phyloP scores from a whole-genome alignment of 768 basidiomycete species.

The Tulasnella sp. region DNA sequence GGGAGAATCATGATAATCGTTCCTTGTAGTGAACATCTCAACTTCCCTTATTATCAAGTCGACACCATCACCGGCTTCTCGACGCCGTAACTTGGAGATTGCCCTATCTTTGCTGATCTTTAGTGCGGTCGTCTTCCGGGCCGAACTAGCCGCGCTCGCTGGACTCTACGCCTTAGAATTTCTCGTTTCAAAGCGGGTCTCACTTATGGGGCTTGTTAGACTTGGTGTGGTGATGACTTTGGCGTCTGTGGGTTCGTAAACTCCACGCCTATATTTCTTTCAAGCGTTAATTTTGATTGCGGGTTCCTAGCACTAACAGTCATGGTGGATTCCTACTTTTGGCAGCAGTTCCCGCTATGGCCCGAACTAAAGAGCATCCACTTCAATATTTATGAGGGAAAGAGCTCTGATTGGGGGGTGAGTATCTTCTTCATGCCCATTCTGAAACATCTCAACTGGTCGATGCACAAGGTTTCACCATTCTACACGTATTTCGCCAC shows the following conservation, averaged over 20 bases:
- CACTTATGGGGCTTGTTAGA: slow-evolving; percentile 34
- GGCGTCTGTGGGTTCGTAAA: slow-evolving; percentile 6
- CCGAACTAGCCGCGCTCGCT: slow-evolving; percentile 62
- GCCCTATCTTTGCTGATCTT: slow-evolving; percentile 53
- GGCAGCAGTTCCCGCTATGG: slow-evolving; percentile 63
- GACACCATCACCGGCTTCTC: slow-evolving; percentile 24
- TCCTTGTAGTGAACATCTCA: slow-evolving; percentile 44
- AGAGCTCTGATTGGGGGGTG: slow-evolving; percentile 88
- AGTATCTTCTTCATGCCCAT: slow-evolving; percentile 28
- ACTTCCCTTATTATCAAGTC: slow-evolving; percentile 34
- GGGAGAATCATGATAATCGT: not conserved
- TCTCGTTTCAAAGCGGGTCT: slow-evolving; percentile 32
- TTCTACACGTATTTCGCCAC: slow-evolving; percentile 48
- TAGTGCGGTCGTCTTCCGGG: slow-evolving; percentile 58
- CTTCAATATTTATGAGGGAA: slow-evolving; percentile 81
- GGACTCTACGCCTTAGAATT: slow-evolving; percentile 46
- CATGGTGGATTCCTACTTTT: slow-evolving; percentile 73
- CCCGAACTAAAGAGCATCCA: slow-evolving; percentile 68
- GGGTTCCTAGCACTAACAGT: slow-evolving; percentile 41
- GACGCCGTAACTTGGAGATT: slow-evolving; percentile 23
- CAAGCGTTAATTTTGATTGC: not conserved
- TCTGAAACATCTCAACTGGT: slow-evolving; percentile 14
- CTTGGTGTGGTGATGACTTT: slow-evolving; percentile 41
- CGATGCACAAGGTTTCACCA: slow-evolving; percentile 70
- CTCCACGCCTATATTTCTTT: not conserved